phyloP scores from a whole-genome alignment of 768 basidiomycete genomes.

The Termitomyces heimii region DNA sequence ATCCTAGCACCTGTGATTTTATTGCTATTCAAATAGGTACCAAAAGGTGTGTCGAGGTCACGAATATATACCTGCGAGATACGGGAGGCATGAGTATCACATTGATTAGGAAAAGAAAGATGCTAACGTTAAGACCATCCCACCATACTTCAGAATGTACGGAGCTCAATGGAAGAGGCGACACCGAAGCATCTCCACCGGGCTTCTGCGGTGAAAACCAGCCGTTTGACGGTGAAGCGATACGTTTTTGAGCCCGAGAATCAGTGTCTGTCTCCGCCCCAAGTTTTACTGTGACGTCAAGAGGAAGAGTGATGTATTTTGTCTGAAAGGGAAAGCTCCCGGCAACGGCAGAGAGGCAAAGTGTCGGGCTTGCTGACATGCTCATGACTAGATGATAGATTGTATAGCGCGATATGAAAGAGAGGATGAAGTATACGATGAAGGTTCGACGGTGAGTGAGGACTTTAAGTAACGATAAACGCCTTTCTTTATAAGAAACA shows the following conservation, averaged over 20 bases:
- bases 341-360: slow-evolving; percentile 27
- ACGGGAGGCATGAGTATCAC: slow-evolving; percentile 1
- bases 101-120: neutral
- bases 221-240: slow-evolving; percentile 29
- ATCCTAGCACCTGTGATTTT: slow-evolving; percentile 30
- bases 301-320: slow-evolving; percentile 28
- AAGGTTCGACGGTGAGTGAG: neutral
- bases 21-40: slow-evolving; percentile 42
- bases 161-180: slow-evolving; percentile 34
- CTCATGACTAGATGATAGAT: slow-evolving; percentile 1
- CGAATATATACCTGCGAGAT: slow-evolving; percentile 38
- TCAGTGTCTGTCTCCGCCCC: slow-evolving; percentile 18
- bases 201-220: slow-evolving; percentile 30
- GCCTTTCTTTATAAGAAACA: slow-evolving; percentile 5
- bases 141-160: slow-evolving; percentile 44
- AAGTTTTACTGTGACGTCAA: slow-evolving; percentile 23
- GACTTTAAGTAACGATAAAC: neutral
- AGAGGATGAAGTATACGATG: neutral
- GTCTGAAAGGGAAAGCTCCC: slow-evolving; percentile 30
- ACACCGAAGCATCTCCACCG: slow-evolving; percentile 20
- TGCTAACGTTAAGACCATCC: slow-evolving; percentile 32
- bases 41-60: slow-evolving; percentile 39
- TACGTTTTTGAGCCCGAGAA: slow-evolving; percentile 13
- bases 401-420: neutral
- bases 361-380: slow-evolving; percentile 18